phyloP scores from a whole-genome alignment of 2,329 filamentous ascomycete species.

The Helminthosporium solani region DNA sequence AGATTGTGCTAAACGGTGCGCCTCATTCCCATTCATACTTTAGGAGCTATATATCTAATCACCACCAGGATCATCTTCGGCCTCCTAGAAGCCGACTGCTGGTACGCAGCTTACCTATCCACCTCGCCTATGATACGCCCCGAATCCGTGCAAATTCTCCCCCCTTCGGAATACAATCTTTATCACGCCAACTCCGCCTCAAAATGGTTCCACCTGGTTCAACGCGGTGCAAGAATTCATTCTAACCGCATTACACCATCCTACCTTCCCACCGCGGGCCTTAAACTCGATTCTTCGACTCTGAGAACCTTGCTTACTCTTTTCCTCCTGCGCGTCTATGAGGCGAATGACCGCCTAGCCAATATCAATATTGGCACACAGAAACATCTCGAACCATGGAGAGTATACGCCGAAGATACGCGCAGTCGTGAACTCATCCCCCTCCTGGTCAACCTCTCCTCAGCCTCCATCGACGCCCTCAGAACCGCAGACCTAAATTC shows the following conservation, averaged over 20 bases:
- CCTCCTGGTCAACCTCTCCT: constrained; percentile 40
- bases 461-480: constrained; percentile 46
- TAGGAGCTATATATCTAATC: constrained; percentile 7
- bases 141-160: constrained; percentile 49
- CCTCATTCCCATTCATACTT: neutral
- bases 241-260: constrained; percentile 36
- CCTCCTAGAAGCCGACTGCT: constrained; percentile 49
- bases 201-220: constrained; percentile 36
- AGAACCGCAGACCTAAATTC: constrained; percentile 52
- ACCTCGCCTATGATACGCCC: constrained; percentile 50
- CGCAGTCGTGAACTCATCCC: constrained; percentile 45
- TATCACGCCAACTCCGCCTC: constrained; percentile 45
- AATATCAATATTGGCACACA: constrained; percentile 22
- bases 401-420: constrained; percentile 51
- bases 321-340: constrained; percentile 34
- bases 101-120: constrained; percentile 51
- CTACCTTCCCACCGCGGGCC: constrained; percentile 33
- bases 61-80: constrained; percentile 46
- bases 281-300: constrained; percentile 33
- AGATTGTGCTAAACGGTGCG: constrained; percentile 51
- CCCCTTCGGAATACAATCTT: constrained; percentile 48
- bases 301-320: constrained; percentile 36
- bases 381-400: constrained; percentile 39
- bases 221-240: constrained; percentile 32
- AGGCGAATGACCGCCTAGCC: constrained; percentile 37